Evolutionary conservation across 2,329 filamentous ascomycete species (phyloP).

Genomic region (Alternaria brassicicola): DNA sequence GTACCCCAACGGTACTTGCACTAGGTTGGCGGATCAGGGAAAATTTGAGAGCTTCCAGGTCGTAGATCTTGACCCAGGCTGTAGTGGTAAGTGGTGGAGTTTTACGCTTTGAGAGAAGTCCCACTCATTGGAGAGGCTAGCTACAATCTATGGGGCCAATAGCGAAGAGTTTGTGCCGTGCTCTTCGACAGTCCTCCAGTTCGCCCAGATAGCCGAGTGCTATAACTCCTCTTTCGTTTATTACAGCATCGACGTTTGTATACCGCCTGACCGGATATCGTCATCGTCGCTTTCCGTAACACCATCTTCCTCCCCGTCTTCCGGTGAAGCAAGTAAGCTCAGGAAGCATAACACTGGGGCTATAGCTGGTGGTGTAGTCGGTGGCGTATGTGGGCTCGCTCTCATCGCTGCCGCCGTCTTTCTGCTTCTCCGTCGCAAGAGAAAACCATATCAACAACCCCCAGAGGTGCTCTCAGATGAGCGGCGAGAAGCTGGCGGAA

Average conservation of each 20-base stretch:
- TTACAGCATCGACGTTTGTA: constrained; percentile 7
- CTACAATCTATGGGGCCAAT: constrained; percentile 1
- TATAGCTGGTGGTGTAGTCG: constrained; percentile 5
- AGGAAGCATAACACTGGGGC: not conserved
- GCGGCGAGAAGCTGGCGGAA: not conserved
- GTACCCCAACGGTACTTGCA: constrained; percentile 1
- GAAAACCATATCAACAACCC: not conserved
- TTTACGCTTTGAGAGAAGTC: not conserved
- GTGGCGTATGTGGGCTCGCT: constrained; percentile 1
- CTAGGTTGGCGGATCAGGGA: not conserved
- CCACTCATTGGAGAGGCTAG: not conserved
- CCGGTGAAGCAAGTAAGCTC: not conserved
- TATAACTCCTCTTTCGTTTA: constrained; percentile 11
- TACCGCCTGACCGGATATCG: not conserved
- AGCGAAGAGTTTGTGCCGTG: not conserved
- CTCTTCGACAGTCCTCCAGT: constrained; percentile 5
- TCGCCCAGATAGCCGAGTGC: not conserved
- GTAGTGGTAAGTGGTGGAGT: constrained; percentile 1
- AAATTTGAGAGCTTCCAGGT: constrained; percentile 6
- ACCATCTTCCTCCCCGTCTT: not conserved
- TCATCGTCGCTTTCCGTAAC: not conserved
- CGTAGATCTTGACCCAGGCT: constrained; percentile 5
- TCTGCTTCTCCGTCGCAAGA: not conserved
- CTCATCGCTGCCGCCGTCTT: not conserved
- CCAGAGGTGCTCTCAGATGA: not conserved